These are phyloP conservation scores for Chalaropsis ovoidea DNA, from an alignment of 2,329 filamentous ascomycete genomes.

Conservation along the genomic window DNA sequence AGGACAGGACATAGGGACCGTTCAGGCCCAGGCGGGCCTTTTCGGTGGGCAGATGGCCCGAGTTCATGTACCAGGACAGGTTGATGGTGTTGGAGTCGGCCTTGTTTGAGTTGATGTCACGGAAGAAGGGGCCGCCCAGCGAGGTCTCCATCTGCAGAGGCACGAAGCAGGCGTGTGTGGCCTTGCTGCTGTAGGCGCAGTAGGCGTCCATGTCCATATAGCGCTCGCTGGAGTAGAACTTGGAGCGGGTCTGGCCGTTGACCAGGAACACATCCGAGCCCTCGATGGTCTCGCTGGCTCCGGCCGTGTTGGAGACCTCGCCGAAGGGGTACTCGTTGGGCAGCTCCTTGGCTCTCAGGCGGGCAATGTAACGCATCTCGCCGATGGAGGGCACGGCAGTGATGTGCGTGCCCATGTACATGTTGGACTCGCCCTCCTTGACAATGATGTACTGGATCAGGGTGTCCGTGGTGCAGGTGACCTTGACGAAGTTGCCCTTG, in stretches of 20 bases:
- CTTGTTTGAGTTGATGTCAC: slow-evolving; percentile 57
- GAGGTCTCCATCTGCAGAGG: slow-evolving; percentile 48
- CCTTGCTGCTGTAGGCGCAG: slow-evolving; percentile 45
- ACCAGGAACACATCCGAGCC: slow-evolving; percentile 51
- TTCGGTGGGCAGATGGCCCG: slow-evolving; percentile 53
- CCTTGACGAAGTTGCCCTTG: slow-evolving; percentile 44
- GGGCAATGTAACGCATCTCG: slow-evolving; percentile 55
- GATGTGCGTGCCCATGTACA: slow-evolving; percentile 54
- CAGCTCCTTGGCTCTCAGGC: slow-evolving; percentile 43
- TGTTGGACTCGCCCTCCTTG: slow-evolving; percentile 47
- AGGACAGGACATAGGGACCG: slow-evolving; percentile 54
- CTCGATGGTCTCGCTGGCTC: slow-evolving; percentile 45
- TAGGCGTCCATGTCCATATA: slow-evolving; percentile 59
- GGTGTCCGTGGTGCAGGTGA: slow-evolving; percentile 50
- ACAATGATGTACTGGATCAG: slow-evolving; percentile 56
- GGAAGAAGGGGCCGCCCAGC: slow-evolving; percentile 56
- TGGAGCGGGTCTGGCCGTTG: slow-evolving; percentile 52
- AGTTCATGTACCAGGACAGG: slow-evolving; percentile 61
- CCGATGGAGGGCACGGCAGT: slow-evolving; percentile 46
- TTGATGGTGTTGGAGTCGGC: slow-evolving; percentile 43
- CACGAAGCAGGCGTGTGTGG: slow-evolving; percentile 52
- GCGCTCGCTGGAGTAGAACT: slow-evolving; percentile 59
- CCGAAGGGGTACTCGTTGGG: slow-evolving; percentile 46
- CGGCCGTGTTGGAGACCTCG: slow-evolving; percentile 45
- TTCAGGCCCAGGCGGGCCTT: slow-evolving; percentile 52